These are phyloP conservation scores for Globisporangium okanoganense DNA, from an alignment of 352 stramenopile species.

Conservation along the genomic window DNA sequence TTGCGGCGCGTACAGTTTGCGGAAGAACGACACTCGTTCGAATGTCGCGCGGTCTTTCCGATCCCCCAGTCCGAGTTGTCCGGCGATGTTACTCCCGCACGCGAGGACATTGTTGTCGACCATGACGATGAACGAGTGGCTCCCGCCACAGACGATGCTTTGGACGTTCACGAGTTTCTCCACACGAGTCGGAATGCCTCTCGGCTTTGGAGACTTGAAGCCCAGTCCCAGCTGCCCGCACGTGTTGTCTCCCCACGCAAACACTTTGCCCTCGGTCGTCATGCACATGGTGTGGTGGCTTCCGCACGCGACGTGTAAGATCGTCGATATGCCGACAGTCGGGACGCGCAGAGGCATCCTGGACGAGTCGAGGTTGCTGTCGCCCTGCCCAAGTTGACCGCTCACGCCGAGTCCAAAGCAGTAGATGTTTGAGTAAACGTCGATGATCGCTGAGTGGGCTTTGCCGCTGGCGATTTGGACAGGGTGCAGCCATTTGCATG, in stretches of 20 bases:
- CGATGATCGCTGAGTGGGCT: constrained; percentile 64
- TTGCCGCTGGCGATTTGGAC: constrained; percentile 66
- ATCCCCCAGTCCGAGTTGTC: constrained; percentile 58
- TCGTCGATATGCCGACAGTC: constrained; percentile 28
- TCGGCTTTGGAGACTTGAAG: constrained; percentile 21
- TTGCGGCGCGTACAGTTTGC: constrained; percentile 18
- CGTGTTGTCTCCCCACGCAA: constrained; percentile 62
- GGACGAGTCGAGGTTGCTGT: constrained; percentile 49
- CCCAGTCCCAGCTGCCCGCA: constrained; percentile 56
- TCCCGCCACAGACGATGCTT: constrained; percentile 41
- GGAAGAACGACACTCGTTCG: constrained; percentile 50
- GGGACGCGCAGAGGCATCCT: constrained; percentile 49
- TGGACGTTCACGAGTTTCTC: constrained; percentile 48
- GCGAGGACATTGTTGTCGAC: constrained; percentile 51
- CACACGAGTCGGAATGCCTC: constrained; percentile 36
- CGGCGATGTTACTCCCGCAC: constrained; percentile 56
- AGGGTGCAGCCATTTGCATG: constrained; percentile 61
- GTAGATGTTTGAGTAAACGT: constrained; percentile 74
- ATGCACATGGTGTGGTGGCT: constrained; percentile 63
- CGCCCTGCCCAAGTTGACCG: constrained; percentile 58
- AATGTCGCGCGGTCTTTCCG: constrained; percentile 39
- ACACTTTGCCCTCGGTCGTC: constrained; percentile 50
- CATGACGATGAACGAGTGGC: constrained; percentile 60
- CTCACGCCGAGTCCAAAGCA: constrained; percentile 47
- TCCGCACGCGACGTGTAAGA: constrained; percentile 55